Percentiles rank a stretch among this genome's conserved stretches.
These are phyloP conservation scores for Phytophthora sansomeana DNA, from an alignment of 352 stramenopile species.

Conservation along the genomic window DNA sequence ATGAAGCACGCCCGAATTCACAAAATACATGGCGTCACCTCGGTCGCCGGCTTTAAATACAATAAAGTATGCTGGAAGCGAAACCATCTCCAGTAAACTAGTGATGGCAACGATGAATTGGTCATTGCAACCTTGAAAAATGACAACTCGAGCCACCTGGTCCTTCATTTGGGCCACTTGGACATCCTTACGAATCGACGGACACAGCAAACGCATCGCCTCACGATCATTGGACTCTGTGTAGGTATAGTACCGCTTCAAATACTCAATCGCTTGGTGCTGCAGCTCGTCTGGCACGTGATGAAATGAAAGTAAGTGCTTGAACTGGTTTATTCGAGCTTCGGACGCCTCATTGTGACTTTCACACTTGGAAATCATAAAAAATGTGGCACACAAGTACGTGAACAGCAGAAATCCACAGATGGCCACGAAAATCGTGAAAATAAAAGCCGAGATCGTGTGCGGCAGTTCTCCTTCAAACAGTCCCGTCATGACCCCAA, in stretches of 20 bases:
- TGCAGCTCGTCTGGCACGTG: slow-evolving; percentile 60
- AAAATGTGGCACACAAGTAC: slow-evolving; percentile 73
- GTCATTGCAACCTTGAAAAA: slow-evolving; percentile 67
- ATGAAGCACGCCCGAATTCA: slow-evolving; percentile 71
- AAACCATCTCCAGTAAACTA: slow-evolving; percentile 70
- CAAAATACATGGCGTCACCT: slow-evolving; percentile 77
- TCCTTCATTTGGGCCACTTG: slow-evolving; percentile 70
- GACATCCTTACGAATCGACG: slow-evolving; percentile 71
- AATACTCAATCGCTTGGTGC: slow-evolving; percentile 58
- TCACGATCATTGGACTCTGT: slow-evolving; percentile 74
- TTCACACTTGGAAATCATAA: slow-evolving; percentile 85
- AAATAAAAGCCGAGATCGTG: slow-evolving; percentile 56
- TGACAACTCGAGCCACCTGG: slow-evolving; percentile 60
- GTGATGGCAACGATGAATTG: slow-evolving; percentile 74
- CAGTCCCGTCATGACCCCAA: slow-evolving; percentile 66
- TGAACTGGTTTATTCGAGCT: slow-evolving; percentile 75
- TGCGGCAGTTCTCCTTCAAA: slow-evolving; percentile 73
- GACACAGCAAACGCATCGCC: slow-evolving; percentile 63
- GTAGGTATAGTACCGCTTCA: slow-evolving; percentile 70
- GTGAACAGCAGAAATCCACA: slow-evolving; percentile 79
- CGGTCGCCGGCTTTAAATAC: slow-evolving; percentile 58
- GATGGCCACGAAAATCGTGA: slow-evolving; percentile 68
- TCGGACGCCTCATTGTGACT: slow-evolving; percentile 59
- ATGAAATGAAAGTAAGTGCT: slow-evolving; percentile 75
- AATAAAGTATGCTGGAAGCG: slow-evolving; percentile 56